Evolutionary conservation across 1,139 yeast species (phyloP).

Genomic region (Debaryomycetaceae sp.): DNA sequence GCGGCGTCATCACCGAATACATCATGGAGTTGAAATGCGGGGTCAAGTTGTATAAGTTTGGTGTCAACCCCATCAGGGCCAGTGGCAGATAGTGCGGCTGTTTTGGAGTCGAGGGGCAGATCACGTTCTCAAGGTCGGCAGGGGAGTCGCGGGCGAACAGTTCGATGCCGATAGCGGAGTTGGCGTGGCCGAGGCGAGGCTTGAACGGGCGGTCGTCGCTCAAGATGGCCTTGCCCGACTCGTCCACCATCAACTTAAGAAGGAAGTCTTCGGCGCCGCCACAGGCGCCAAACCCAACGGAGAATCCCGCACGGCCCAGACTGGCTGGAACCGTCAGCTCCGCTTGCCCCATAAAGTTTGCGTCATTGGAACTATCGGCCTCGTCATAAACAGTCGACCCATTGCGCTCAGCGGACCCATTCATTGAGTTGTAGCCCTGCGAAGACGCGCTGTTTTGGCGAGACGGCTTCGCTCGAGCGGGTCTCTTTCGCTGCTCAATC

Average conservation of each 20-base stretch:
- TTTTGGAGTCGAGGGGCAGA: slow-evolving; percentile 36
- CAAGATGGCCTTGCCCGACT: slow-evolving; percentile 44
- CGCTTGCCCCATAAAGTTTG: too few relatives aligned
- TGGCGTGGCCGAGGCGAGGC: slow-evolving; percentile 24
- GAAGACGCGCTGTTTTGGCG: too few relatives aligned
- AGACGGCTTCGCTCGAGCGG: too few relatives aligned
- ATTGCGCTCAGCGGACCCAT: too few relatives aligned
- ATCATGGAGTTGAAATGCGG: slow-evolving; percentile 43
- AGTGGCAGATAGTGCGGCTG: slow-evolving; percentile 21
- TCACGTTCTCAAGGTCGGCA: slow-evolving; percentile 8
- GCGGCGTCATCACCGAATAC: slow-evolving; percentile 35
- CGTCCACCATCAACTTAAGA: slow-evolving; percentile 38
- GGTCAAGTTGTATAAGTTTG: slow-evolving; percentile 32
- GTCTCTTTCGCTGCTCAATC: too few relatives aligned
- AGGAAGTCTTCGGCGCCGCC: slow-evolving; percentile 21
- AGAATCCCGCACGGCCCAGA: too few relatives aligned
- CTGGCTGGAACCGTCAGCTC: too few relatives aligned
- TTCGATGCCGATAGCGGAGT: slow-evolving; percentile 30
- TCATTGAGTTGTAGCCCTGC: too few relatives aligned
- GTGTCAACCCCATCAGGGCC: slow-evolving; percentile 28
- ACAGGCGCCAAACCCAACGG: too few relatives aligned
- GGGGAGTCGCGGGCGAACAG: slow-evolving; percentile 4
- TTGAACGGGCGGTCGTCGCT: slow-evolving; percentile 20
- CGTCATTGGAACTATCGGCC: too few relatives aligned
- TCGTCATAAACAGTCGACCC: too few relatives aligned